Evolutionary conservation across 164 flowering plant species (phyloP), one percentile per base, ranked within the genome.

Genomic region (Pachysandra terminalis): DNA sequence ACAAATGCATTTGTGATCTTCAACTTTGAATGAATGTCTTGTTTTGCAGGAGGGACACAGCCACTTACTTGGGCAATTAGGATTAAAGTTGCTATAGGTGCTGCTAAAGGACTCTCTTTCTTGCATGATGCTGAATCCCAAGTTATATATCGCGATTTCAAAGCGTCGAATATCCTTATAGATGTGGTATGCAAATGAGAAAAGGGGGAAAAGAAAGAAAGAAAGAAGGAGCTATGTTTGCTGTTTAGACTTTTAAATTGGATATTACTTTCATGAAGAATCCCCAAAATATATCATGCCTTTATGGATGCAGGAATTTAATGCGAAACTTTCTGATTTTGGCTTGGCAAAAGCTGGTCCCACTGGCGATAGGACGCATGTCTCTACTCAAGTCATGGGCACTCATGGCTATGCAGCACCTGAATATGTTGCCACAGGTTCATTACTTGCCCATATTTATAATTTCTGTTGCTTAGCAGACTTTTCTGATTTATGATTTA

Each of bases 371-470:
- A 75, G 59, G 54, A 75, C 83, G 49, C 89, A 83, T 76, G 83
- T 84, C 51, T 74, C 88, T n/a, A 84, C 86, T 24, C 82, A 72
- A 74, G 86, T 84, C 25, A 67, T 82, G 80, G 88, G 88, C 48
- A 84, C 88, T 53, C 78, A 78, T 17, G 88, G 88, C 32, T 84
- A 84, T 76, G 84, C 86, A 57, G 88, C 88, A 19, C 88, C 88
- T 23, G 88, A 84, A 66, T 84, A 84, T 70, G 61, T 82, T 22
- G 84, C 86, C 21, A 82, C 86, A 72, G 88, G 88, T 78, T 0
- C 16, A 51, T 56, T 71, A 23, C 6, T 21, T 7, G 15, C 45
- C 7, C 15, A 52, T 40, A 49, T 45, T 45, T 5, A 45, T 1
- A 45, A 12, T 32, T 7, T 32, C 51, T 45, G 10, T 45, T 45